Base-by-base conservation (phyloP, 2,329 filamentous ascomycete species). In the Apiospora hydei region DNA sequence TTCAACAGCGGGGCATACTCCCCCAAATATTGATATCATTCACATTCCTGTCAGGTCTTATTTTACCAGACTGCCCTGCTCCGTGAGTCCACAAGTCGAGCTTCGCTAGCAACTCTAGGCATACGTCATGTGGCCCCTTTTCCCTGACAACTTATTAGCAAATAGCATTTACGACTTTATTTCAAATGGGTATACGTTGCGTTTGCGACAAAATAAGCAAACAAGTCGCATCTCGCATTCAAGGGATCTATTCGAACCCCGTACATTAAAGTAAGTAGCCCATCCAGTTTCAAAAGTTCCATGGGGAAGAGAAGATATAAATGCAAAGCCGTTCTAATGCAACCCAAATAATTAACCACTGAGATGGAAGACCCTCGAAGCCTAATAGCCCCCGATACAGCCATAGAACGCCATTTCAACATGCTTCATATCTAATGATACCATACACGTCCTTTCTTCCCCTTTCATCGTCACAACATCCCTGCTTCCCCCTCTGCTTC, bases 401-500 rank as follows among this genome's bases (percentile, higher is more conserved):
- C 34, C 34, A 41, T n/a, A 61, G 10, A 64, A 64, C 57, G 30
- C 57, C 57, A n/a, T 64, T n/a, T 34, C 34, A 41, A 41, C 18
- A 64, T 64, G 57, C 57, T 41, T 64, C 57, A 64, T 61, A 61
- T 61, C 53, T 61, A 26, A 57, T 38, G 18, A 38, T 41, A 64
- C n/a, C 34, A 41, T 38, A 64, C 21, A 41, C 34, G 38, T 30
- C 34, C 53, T 11, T n/a, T 21, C 53, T 10, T 7, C 10, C 34
- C 53, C 30, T 38, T 38, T 61, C 30, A 7, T 61, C 21, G 4
- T 64, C 8, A 21, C 53, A 21, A 1, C 18, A 10, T 18, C 57
- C n/a, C n/a, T 51, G 21, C 21, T 16, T 18, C 4, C 34, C 30
- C 21, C 8, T 38, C 11, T 41, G 30, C 18, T 21, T 26, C 11